phyloP scores from a whole-genome alignment of 129 eudicot species.

The Deinandra increscens region DNA sequence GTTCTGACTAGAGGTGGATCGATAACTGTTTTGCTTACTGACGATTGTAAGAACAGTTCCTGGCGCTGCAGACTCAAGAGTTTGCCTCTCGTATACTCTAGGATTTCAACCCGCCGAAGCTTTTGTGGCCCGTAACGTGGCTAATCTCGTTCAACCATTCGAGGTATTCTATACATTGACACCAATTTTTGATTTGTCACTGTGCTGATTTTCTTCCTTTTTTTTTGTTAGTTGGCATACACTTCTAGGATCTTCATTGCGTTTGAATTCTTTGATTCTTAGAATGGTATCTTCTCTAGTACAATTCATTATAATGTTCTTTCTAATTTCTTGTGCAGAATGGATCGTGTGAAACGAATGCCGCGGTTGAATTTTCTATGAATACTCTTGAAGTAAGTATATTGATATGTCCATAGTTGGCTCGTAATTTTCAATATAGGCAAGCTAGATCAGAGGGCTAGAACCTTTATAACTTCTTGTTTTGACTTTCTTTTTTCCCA shows the following conservation, averaged over 20 bases:
- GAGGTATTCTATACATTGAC: too few relatives aligned
- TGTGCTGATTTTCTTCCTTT: too few relatives aligned
- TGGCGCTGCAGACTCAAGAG: slow-evolving; percentile 96
- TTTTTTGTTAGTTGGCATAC: not conserved
- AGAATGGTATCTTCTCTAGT: not conserved
- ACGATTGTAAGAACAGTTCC: slow-evolving; percentile 61
- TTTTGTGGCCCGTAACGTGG: slow-evolving; percentile 75
- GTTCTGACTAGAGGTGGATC: too few relatives aligned
- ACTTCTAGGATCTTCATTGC: not conserved
- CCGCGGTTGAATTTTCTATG: slow-evolving; percentile 90
- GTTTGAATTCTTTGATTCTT: not conserved
- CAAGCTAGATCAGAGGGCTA: not conserved
- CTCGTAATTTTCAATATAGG: not conserved
- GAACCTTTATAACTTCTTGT: slow-evolving; percentile 3
- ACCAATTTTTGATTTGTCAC: not conserved
- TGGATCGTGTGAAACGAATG: slow-evolving; percentile 88
- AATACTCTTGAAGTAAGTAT: slow-evolving; percentile 71
- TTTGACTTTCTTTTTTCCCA: not conserved
- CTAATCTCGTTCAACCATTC: slow-evolving; percentile 85
- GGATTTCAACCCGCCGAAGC: slow-evolving; percentile 99
- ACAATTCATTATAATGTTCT: slow-evolving; percentile 1
- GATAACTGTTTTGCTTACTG: slow-evolving; percentile 28
- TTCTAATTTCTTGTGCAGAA: slow-evolving; percentile 49
- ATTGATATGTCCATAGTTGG: not conserved
- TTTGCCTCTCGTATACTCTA: slow-evolving; percentile 76